Evolutionary conservation across 768 basidiomycete species (phyloP), one percentile per base, ranked within the genome.

Genomic region (Lactifluus hygrophoroides): DNA sequence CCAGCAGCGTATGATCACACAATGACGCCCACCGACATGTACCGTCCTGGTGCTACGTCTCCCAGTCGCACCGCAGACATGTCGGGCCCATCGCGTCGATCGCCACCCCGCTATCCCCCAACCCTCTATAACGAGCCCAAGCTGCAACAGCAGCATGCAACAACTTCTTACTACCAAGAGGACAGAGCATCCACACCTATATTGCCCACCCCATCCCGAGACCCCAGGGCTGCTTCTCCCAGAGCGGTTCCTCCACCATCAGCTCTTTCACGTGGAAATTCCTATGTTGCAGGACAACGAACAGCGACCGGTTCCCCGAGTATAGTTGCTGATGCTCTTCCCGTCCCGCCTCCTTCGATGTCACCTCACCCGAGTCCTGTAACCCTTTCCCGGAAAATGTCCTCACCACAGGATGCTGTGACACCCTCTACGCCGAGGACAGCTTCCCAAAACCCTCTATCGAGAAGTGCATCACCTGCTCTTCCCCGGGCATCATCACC

Each of bases 41-140:
- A 54, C n/a, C 32, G 43, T 16, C 49, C 35, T 1, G 19, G 27
- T 38, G 49, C 43, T 25, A 23, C 58, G 30, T 55, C 43, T 16
- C 43, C 42, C 10, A 30, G 21, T 19, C 27, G 43, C 27, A 21
- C 32, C 42, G n/a, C 42, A 50, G 38, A 25, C 25, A 21, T 2
- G 21, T 32, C 54, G 3, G n/a, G 32, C 35, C 8, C 17, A 32
- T 28, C 34, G 21, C n/a, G 27, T 55, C 48, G 38, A 7, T 56
- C 54, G 9, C 49, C 49, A 16, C n/a, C 17, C 28, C 54, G 58
- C 28, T 60, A 38, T 25, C 58, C 54, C 27, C 58, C 58, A 11
- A 60, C 58, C 27, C 54, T 60, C 37, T 56, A 56, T 30, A 11
- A 60, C 27, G 58, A 56, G n/a, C 58, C 58, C 25, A 19, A 34